Percentiles rank a stretch among this genome's conserved stretches.
phyloP scores from a whole-genome alignment of 192 early-diverging fungal species.

The Entomortierella chlamydospora region DNA sequence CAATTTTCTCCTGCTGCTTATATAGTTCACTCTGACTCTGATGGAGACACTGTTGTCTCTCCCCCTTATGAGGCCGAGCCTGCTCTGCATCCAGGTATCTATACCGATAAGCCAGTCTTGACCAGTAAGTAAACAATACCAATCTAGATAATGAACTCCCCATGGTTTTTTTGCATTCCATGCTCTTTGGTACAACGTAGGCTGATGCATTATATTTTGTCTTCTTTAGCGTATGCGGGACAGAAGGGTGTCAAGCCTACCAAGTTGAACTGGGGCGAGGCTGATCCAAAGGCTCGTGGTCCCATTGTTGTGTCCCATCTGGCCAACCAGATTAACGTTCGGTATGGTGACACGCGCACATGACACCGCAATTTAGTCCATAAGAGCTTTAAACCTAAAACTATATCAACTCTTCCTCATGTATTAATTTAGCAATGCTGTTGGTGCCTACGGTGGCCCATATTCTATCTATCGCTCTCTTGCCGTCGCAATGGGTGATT shows the following conservation, averaged over 20 bases:
- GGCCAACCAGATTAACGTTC: slow-evolving; percentile 75
- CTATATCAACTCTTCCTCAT: background rate
- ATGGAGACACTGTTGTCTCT: slow-evolving; percentile 43
- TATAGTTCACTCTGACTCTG: slow-evolving; percentile 45
- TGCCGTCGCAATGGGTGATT: slow-evolving; percentile 90
- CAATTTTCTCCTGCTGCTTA: background rate
- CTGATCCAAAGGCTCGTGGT: slow-evolving; percentile 76
- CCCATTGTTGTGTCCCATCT: slow-evolving; percentile 88
- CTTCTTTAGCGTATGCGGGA: slow-evolving; percentile 60
- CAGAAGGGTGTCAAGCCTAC: slow-evolving; percentile 79
- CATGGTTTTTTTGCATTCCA: background rate
- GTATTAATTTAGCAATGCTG: slow-evolving; percentile 76
- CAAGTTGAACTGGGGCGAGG: slow-evolving; percentile 79
- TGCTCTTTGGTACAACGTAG: background rate
- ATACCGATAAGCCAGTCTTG: slow-evolving; percentile 32
- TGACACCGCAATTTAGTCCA: background rate
- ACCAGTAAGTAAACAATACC: slow-evolving; percentile 29
- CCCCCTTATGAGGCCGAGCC: slow-evolving; percentile 4
- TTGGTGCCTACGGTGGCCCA: slow-evolving; percentile 94
- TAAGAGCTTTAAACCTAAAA: too few relatives aligned
- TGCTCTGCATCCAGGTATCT: slow-evolving; percentile 3
- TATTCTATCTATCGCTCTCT: slow-evolving; percentile 93
- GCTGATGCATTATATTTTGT: background rate
- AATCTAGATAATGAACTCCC: background rate
- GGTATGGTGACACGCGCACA: slow-evolving; percentile 54